phyloP scores from a whole-genome alignment of 352 stramenopile genomes.

The Phytophthora tentaculata region DNA sequence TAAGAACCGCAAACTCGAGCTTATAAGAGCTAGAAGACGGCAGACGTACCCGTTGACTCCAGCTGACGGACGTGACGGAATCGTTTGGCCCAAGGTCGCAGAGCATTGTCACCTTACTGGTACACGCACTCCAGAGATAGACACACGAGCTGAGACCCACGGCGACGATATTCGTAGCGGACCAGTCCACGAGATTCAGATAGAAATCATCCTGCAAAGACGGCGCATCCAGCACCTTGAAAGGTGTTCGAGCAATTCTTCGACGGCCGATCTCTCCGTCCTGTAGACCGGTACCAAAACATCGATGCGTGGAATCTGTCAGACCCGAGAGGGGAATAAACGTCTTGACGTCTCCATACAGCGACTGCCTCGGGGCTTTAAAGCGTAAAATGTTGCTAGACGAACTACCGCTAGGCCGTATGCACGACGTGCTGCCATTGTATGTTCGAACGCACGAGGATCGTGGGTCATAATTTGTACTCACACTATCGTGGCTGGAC shows the following conservation, averaged over 20 bases:
- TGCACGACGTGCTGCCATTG: conserved; percentile 37
- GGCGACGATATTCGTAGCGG: conserved; percentile 93
- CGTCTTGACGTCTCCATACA: conserved; percentile 66
- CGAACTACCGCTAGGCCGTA: conserved; percentile 35
- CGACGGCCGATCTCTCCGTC: conserved; percentile 43
- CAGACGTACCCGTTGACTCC: conserved; percentile 85
- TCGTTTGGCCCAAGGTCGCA: conserved; percentile 86
- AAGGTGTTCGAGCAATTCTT: conserved; percentile 93
- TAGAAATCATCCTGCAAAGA: conserved; percentile 98
- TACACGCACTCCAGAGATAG: conserved; percentile 96
- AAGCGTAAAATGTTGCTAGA: conserved; percentile 81
- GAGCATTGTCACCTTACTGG: conserved; percentile 94
- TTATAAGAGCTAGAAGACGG: background rate
- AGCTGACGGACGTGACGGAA: conserved; percentile 93
- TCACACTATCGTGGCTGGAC: conserved; percentile 32
- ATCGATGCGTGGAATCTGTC: conserved; percentile 46
- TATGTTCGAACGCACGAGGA: conserved; percentile 36
- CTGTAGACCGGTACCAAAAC: conserved; percentile 18
- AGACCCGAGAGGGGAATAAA: conserved; percentile 58
- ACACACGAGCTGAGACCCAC: conserved; percentile 94
- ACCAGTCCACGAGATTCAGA: conserved; percentile 98
- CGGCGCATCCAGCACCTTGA: conserved; percentile 98
- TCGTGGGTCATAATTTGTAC: conserved; percentile 36
- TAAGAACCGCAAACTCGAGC: conserved; percentile 1
- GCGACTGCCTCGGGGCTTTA: conserved; percentile 64